Evolutionary conservation across 441 rosid species (phyloP), one percentile per base, ranked within the genome.

Genomic region (Bocquillonia castaneifolia): DNA sequence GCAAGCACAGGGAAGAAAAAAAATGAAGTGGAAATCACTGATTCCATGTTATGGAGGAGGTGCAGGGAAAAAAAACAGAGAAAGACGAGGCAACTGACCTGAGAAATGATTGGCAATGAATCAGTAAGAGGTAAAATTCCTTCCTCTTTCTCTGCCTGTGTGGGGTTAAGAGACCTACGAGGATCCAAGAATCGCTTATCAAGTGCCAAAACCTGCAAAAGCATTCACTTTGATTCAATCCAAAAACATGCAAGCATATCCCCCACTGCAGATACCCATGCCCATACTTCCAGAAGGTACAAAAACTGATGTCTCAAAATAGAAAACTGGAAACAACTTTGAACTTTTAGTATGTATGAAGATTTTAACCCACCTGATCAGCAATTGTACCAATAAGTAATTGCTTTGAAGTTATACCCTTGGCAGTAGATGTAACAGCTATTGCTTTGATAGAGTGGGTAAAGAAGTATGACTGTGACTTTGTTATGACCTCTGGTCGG

Each of bases 391-490:
- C 98, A 39, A 95, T 86, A 75, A 95, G 98, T 79, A 95, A 95
- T 80, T 92, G 98, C 93, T 91, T 92, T 17, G 99, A 92, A 51
- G 96, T 91, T 61, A 95, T 92, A 64, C 99, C 99, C 94, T 88
- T 95, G 56, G 96, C 88, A 45, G 99, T 95, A 66, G 83, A 88
- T 56, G 99, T 95, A 74, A 91, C 97, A 20, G 92, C 84, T 39
- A 95, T 81, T 26, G 92, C 81, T 88, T 92, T 91, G 75, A 88
- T 84, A 0, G 98, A 91, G 75, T 91, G 98, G 63, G 96, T 74
- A 75, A 95, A 92, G 77, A 85, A 95, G 77, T 95, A 95, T 12
- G 98, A 92, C 78, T 95, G 99, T 47, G 96, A 88, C 83, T 88
- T 92, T 39, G 92, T 86, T 31, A 81, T 69, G 67, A 92, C 84